Base-by-base conservation (phyloP, 345 rosid species). In the Cardamine resedifolia region DNA sequence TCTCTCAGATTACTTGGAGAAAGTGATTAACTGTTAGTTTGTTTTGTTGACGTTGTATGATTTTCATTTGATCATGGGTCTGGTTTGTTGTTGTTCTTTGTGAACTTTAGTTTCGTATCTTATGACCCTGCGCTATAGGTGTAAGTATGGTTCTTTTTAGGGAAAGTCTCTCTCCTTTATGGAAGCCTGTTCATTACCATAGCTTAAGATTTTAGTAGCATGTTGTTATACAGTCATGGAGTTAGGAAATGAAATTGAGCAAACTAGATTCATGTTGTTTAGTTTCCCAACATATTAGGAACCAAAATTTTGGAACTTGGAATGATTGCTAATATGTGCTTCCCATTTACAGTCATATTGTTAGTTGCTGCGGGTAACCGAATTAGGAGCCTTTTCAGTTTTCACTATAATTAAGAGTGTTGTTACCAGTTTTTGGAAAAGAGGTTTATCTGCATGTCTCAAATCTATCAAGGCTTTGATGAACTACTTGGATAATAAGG, bases 191-290 rank as follows among this genome's bases (percentile, higher is more conserved):
- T 38, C 45, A 48, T 36, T 4, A 48, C 19, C 10, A 64, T 18
- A 73, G 8, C 18, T 73, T 64, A 26, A 36, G 51, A 48, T 38
- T 52, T 2, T 57, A 58, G 44, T 60, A 26, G 23, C 12, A 47
- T 45, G 4, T 45, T 6, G 12, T 56, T 6, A 27, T 8, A 23
- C 49, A 51, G 4, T 24, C 50, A 44, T 30, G 44, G 53, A 41
- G 11, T 43, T 28, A 33, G 34, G 71, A 15, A 51, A 10, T 23
- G 10, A 20, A 9, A 64, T 48, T 48, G 11, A 20, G 69, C 31
- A 49, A 19, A 8, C 7, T 49, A 36, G 41, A 28, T 50, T 71
- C 16, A 14, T 50, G 44, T 58, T 47, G 11, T 50, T 60, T 71
- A 0, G 3, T 38, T 24, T 49, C 9, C 67, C 16, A 43, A 26